Evolutionary conservation across 371 early-diverging fungal genomes (phyloP), one percentile per base, ranked within the genome.

Genomic region (Mucor saturninus): DNA sequence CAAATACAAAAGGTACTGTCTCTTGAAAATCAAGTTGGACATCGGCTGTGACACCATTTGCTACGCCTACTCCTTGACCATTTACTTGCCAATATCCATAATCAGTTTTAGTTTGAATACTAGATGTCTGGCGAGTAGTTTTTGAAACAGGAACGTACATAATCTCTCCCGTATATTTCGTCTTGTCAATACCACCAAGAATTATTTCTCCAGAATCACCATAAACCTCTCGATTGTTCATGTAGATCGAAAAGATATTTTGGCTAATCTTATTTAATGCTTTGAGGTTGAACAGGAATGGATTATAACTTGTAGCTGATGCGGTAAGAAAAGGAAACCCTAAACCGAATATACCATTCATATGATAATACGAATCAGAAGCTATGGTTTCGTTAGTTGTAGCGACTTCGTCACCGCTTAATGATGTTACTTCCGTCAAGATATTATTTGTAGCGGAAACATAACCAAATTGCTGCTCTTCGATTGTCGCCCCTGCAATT

Each of bases 181-280:
- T 56, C 6, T 53, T 35, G 56, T 90, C 86, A 13, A 77, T 72
- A 0, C 83, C 88, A 11, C 86, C 87, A 67, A 90, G 79, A 11
- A 81, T 78, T 50, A 87, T 74, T 43, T 86, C 81, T 2, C 88
- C 90, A 8, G 76, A 61, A 53, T 64, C 54, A 8, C 75, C 78
- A 9, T 51, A 31, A 4, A 58, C 35, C 6, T 59, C 54, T 2
- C 50, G 64, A n/a, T 49, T 52, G 30, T 71, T 76, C 26, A 81
- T 65, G 39, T 66, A 81, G 10, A 81, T 69, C 5, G 78, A 76
- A 56, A 81, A 81, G 8, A 81, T 43, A 8, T 73, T 65, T 4
- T 76, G 49, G 1, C 45, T n/a, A n/a, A 80, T 76, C 4, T 70
- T 29, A 5, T 72, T 68, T 38, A 74, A 64, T 8, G 61, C 42